phyloP scores from a whole-genome alignment of 2,329 filamentous ascomycete species.

The Mollisiaceae sp. region DNA sequence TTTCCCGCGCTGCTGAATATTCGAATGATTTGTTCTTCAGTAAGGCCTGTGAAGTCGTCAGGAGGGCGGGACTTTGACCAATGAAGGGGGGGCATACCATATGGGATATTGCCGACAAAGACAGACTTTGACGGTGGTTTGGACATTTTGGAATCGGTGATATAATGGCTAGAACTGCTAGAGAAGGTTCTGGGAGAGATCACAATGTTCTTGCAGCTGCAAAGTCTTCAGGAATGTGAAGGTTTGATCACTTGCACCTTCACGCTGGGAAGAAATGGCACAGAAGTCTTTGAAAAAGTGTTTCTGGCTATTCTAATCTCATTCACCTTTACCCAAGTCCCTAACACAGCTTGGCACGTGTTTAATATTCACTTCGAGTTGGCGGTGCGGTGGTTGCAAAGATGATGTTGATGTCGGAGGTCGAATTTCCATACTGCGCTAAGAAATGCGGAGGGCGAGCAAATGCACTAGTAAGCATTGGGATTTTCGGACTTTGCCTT shows the following conservation, averaged over 20 bases:
- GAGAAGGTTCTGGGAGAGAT: conserved; percentile 25
- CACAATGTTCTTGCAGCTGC: conserved; percentile 28
- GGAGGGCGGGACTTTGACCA: conserved; percentile 10
- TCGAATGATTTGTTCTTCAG: conserved; percentile 93
- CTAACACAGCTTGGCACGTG: conserved; percentile 18
- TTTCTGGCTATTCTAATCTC: conserved; percentile 44
- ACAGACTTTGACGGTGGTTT: conserved; percentile 80
- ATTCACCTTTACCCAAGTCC: conserved; percentile 21
- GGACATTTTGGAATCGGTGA: conserved; percentile 59
- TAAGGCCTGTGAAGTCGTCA: conserved; percentile 68
- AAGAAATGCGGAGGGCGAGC: conserved; percentile 27
- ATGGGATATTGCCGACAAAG: conserved; percentile 87
- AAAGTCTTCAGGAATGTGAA: conserved; percentile 36
- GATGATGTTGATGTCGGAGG: conserved; percentile 3
- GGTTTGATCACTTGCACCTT: conserved; percentile 39
- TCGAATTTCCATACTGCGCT: conserved; percentile 22
- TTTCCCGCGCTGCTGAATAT: conserved; percentile 91
- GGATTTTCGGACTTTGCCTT: conserved; percentile 19
- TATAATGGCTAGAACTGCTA: background rate
- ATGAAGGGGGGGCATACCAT: conserved; percentile 58
- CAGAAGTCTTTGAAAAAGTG: conserved; percentile 43
- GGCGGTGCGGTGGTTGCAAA: conserved; percentile 8
- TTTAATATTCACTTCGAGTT: conserved; percentile 12
- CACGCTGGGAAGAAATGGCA: conserved; percentile 39
- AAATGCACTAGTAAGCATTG: conserved; percentile 35